Percentiles rank a stretch among this genome's conserved stretches.
These are phyloP conservation scores for Globisporangium spiculum DNA, from an alignment of 352 stramenopile species.

Conservation along the genomic window DNA sequence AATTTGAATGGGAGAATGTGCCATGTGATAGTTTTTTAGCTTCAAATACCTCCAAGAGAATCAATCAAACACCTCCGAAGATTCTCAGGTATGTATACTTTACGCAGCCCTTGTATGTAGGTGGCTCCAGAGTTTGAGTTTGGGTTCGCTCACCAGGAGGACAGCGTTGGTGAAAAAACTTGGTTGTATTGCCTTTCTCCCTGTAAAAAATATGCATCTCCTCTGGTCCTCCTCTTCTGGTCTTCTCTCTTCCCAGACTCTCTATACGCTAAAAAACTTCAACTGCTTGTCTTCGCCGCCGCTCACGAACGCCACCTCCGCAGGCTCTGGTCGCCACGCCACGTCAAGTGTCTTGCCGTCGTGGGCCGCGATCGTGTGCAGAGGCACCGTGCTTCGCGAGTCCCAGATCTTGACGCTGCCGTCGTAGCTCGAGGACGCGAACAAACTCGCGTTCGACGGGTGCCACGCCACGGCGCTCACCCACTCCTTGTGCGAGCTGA, in stretches of 20 bases:
- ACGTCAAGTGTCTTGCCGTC: slow-evolving; percentile 70
- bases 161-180: not conserved
- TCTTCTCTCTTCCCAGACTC: not conserved
- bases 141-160: no score
- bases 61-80: no score
- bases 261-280: slow-evolving; percentile 84
- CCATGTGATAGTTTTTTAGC: no score
- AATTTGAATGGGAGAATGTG: not conserved
- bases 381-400: slow-evolving; percentile 60
- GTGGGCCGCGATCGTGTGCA: slow-evolving; percentile 76
- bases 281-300: slow-evolving; percentile 84
- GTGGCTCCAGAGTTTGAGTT: no score
- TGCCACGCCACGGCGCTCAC: slow-evolving; percentile 78
- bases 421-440: slow-evolving; percentile 76
- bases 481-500: slow-evolving; percentile 85
- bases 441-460: slow-evolving; percentile 50
- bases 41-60: no score
- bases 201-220: slow-evolving; percentile 9
- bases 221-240: not conserved
- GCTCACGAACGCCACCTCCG: slow-evolving; percentile 58
- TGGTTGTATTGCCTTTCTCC: not conserved
- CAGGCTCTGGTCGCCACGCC: slow-evolving; percentile 46
- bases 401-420: slow-evolving; percentile 84
- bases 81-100: no score
- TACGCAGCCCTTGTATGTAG: no score